A percentile compares a stretch with the other conserved stretches of the same genome.
Conservation (phyloP, 1,139 yeast genomes). For the Hyphopichia burtonii region DNA sequence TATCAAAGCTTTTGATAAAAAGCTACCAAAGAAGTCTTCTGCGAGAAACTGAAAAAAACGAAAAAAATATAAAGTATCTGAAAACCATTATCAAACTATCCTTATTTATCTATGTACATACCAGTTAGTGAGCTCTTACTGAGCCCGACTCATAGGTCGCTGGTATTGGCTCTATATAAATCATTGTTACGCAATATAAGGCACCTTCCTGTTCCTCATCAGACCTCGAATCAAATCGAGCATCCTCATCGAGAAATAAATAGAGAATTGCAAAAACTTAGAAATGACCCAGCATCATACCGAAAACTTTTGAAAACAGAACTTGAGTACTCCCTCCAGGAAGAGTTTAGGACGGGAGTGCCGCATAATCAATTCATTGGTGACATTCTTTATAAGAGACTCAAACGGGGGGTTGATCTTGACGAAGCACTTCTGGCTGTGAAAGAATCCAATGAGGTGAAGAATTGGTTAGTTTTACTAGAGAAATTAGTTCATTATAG, state of each 20-base stretch:
- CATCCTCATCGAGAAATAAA: constrained; percentile 1
- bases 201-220: neutral
- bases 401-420: constrained; percentile 10
- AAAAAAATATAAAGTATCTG: neutral
- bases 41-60: neutral
- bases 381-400: constrained; percentile 4
- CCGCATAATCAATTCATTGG: neutral
- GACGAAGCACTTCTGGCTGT: constrained; percentile 4
- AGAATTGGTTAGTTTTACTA: neutral
- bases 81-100: neutral
- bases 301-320: constrained; percentile 14
- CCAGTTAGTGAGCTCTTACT: constrained; percentile 1
- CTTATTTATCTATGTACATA: constrained; percentile 1
- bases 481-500: neutral
- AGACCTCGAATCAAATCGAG: neutral
- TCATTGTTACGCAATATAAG: constrained; percentile 16
- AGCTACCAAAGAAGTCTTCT: neutral
- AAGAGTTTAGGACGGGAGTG: constrained; percentile 13
- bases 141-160: neutral
- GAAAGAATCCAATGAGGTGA: neutral
- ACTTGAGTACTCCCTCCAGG: constrained; percentile 14
- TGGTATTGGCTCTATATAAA: constrained; percentile 16
- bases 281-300: constrained; percentile 11
- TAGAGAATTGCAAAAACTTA: constrained; percentile 5
- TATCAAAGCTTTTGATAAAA: no score